Evolutionary conservation across 2,329 filamentous ascomycete species (phyloP), one percentile per base, ranked within the genome.

Genomic region (Zymoseptoria brevis): DNA sequence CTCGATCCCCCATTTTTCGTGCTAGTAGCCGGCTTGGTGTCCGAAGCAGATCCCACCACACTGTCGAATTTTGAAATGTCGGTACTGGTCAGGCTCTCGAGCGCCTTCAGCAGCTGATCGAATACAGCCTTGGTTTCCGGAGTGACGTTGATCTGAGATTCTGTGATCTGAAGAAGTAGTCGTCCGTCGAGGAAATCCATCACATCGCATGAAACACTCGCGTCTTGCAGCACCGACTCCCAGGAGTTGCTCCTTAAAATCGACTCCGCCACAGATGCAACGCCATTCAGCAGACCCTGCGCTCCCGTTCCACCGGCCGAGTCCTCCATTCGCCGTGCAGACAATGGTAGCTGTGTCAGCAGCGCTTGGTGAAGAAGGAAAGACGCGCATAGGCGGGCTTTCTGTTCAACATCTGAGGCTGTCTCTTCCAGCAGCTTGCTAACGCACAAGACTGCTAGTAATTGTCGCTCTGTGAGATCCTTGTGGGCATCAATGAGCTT

Each of bases 141-240:
- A 19, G 59, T 57, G 22, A 66, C 53, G 4, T 21, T 49, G 2
- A 60, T 61, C 54, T 60, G 59, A 0, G 48, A 30, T 8, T 57
- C 53, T 16, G 58, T 58, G 6, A 71, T 51, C 19, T 67, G 66
- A 19, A 70, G 62, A 59, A 79, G 75, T 5, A 82, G 66, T 48
- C 81, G 75, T 6, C 83, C 83, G 69, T 86, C 83, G 13, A 85
- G 68, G 5, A 82, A 69, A 67, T 86, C 83, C 16, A 75, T 75
- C 5, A 83, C 67, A 66, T 84, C 80, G 64, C 76, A 79, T 8
- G 60, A 56, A 8, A 67, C 55, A 13, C 63, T 29, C 29, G 59
- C 61, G 11, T 65, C 53, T 3, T 57, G 54, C 50, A 73, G 66
- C 50, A 66, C 57, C 5, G 29, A 68, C 11, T 66, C 65, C 76